These are phyloP conservation scores for Cucurbitaria berberidis DNA, from an alignment of 2,329 filamentous ascomycete species.

Conservation along the genomic window DNA sequence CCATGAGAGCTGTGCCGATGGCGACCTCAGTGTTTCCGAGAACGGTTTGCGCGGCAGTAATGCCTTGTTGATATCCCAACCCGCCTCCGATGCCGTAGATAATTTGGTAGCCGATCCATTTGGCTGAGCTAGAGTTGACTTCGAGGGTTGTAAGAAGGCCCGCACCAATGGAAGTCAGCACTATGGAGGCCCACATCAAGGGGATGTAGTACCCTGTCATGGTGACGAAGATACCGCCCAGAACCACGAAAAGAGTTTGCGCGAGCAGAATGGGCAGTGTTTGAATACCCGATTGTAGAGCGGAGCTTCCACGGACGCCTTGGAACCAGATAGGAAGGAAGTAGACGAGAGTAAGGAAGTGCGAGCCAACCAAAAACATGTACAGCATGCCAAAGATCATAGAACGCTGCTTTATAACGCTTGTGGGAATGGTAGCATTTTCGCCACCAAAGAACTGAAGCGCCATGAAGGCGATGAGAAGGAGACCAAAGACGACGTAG, in stretches of 20 bases:
- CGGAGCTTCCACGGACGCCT: conserved; percentile 36
- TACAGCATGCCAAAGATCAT: conserved; percentile 13
- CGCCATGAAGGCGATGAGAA: conserved; percentile 12
- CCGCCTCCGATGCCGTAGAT: conserved; percentile 40
- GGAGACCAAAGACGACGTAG: conserved; percentile 54
- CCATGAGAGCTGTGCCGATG: conserved; percentile 48
- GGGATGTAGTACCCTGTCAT: conserved; percentile 2
- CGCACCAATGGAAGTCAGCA: conserved; percentile 20
- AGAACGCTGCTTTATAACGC: conserved; percentile 42
- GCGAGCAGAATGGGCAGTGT: conserved; percentile 2
- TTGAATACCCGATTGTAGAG: conserved; percentile 5
- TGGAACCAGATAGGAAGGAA: conserved; percentile 51
- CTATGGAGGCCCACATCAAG: neutral
- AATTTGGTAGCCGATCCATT: conserved; percentile 57
- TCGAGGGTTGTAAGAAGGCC: conserved; percentile 53
- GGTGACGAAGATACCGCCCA: neutral
- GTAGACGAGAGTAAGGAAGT: conserved; percentile 26
- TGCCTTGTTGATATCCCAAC: conserved; percentile 1
- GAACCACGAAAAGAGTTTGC: conserved; percentile 1
- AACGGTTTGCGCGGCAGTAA: conserved; percentile 40
- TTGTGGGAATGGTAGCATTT: conserved; percentile 38
- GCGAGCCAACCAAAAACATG: too few species aligned
- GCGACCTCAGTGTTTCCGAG: conserved; percentile 45
- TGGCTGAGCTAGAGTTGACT: conserved; percentile 37
- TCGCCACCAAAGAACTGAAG: conserved; percentile 12